These are phyloP conservation scores for Lunularia cruciata DNA, from an alignment of 225 moss, liverwort and hornwort genomes.

Conservation along the genomic window DNA sequence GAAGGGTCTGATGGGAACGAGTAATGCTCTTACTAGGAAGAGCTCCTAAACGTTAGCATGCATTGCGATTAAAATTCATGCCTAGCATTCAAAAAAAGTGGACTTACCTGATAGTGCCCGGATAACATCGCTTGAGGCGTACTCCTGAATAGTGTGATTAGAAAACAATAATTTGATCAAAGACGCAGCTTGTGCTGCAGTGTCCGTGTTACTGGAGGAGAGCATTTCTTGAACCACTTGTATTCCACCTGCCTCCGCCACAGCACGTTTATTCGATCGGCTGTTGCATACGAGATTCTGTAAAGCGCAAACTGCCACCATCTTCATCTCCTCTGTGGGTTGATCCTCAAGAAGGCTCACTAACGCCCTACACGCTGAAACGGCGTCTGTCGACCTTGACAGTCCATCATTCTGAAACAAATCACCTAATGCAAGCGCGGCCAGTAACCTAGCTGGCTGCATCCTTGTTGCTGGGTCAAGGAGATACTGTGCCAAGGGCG, in stretches of 20 bases:
- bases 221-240: slow-evolving; percentile 97
- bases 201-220: slow-evolving; percentile 75
- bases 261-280: slow-evolving; percentile 97
- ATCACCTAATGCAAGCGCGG: slow-evolving; percentile 92
- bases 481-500: slow-evolving; percentile 84
- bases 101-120: slow-evolving; percentile 79
- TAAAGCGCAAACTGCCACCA: slow-evolving; percentile 92
- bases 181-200: slow-evolving; percentile 83
- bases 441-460: slow-evolving; percentile 80
- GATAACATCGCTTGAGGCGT: slow-evolving; percentile 91
- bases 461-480: slow-evolving; percentile 88
- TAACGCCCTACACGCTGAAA: slow-evolving; percentile 90
- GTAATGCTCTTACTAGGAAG: neutral
- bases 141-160: slow-evolving; percentile 96
- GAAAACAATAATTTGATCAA: slow-evolving; percentile 86
- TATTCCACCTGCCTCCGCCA: slow-evolving; percentile 96
- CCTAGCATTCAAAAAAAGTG: neutral
- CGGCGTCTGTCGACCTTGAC: slow-evolving; percentile 83
- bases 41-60: too few species aligned
- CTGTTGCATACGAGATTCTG: slow-evolving; percentile 97
- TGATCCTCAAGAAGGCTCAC: slow-evolving; percentile 98
- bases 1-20: neutral
- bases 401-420: slow-evolving; percentile 87
- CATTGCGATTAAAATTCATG: too few species aligned
- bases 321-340: slow-evolving; percentile 98